Percentiles rank a stretch among this genome's conserved stretches.
phyloP scores from a whole-genome alignment of 768 basidiomycete species.

The Floccularia luteovirens region DNA sequence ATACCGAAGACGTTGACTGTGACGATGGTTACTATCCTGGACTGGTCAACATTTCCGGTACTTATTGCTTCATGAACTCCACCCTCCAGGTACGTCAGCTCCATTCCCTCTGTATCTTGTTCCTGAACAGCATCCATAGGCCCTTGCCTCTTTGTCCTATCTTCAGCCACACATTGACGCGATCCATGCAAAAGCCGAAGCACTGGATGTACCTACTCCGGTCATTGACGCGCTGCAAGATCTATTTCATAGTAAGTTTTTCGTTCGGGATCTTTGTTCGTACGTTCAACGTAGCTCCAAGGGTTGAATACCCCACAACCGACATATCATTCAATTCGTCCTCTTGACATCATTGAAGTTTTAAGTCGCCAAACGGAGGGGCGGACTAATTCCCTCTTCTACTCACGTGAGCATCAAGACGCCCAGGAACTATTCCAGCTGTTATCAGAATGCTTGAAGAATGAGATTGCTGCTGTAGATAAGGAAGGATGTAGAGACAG shows the following conservation, averaged over 20 bases:
- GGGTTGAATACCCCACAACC: conserved; percentile 59
- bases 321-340: conserved; percentile 58
- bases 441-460: conserved; percentile 82
- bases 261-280: conserved; percentile 1
- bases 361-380: conserved; percentile 49
- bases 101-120: conserved; percentile 7
- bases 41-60: conserved; percentile 92
- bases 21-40: conserved; percentile 70
- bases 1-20: conserved; percentile 13
- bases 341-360: conserved; percentile 62
- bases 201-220: conserved; percentile 76
- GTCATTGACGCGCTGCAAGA: conserved; percentile 76
- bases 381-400: conserved; percentile 59
- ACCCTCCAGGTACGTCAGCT: conserved; percentile 65
- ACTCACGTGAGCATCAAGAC: conserved; percentile 93
- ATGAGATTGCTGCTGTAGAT: conserved; percentile 70
- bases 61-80: conserved; percentile 97
- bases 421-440: conserved; percentile 98
- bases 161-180: conserved; percentile 74
- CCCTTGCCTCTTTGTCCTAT: conserved; percentile 80
- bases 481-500: conserved; percentile 64
- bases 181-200: conserved; percentile 71
- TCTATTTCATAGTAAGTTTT: conserved; percentile 54
- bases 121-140: conserved; percentile 35
- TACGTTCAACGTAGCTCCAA: conserved; percentile 15